These are phyloP conservation scores for Penicillium malachiteum DNA, from an alignment of 495 filamentous ascomycete species.

Conservation along the genomic window DNA sequence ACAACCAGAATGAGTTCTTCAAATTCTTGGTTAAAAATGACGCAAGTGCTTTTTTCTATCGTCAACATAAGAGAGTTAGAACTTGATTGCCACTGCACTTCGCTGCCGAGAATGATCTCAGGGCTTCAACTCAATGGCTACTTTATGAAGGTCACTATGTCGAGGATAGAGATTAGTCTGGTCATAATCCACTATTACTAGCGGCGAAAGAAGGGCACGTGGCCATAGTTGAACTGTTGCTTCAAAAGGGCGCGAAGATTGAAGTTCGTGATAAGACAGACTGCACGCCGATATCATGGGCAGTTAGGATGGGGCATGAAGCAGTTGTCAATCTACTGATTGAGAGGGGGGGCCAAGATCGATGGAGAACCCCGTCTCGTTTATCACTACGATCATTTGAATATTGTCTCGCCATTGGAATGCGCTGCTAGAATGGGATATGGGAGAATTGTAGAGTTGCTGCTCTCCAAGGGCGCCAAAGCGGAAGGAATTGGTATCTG, in stretches of 20 bases:
- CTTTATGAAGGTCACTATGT: neutral
- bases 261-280: neutral
- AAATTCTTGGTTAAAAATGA: neutral
- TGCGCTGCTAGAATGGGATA: too few relatives aligned
- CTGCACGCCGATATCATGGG: too few relatives aligned
- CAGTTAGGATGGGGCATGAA: too few relatives aligned
- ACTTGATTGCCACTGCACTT: neutral
- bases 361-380: too few relatives aligned
- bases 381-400: too few relatives aligned
- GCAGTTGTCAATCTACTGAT: too few relatives aligned
- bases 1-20: too few relatives aligned
- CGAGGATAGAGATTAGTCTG: neutral
- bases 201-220: neutral
- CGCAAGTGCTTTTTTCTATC: neutral
- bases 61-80: neutral
- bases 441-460: too few relatives aligned
- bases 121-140: neutral
- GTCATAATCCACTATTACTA: neutral
- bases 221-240: neutral
- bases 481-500: too few relatives aligned
- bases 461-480: too few relatives aligned
- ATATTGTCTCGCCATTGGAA: too few relatives aligned
- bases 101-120: neutral
- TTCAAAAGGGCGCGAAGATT: neutral
- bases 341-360: too few relatives aligned